A percentile compares a stretch with the other conserved stretches of the same genome.
Evolutionary conservation across 2,329 filamentous ascomycete species (phyloP).

Genomic region (Colletotrichum nymphaeae): DNA sequence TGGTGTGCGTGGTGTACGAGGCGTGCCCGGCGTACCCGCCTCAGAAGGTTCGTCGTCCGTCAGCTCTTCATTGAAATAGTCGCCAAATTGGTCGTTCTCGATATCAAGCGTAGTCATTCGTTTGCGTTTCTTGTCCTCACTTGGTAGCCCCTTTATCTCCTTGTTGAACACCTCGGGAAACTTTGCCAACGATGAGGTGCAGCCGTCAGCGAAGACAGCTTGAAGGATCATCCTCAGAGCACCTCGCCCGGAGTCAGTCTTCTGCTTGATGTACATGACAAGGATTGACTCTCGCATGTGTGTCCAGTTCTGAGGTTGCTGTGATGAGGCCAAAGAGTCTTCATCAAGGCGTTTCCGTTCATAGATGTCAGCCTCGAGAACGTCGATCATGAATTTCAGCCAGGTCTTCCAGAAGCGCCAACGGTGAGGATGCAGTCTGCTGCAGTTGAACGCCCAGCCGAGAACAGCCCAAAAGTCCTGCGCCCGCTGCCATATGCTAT

Average conservation of each 20-base stretch:
- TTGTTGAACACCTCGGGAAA: conserved; percentile 76
- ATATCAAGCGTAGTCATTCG: conserved; percentile 62
- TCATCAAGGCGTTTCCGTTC: conserved; percentile 64
- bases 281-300: conserved; percentile 65
- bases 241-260: conserved; percentile 54
- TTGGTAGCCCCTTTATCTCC: conserved; percentile 64
- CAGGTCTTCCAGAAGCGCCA: conserved; percentile 88
- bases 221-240: conserved; percentile 68
- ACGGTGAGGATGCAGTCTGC: conserved; percentile 74
- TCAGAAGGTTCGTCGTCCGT: conserved; percentile 56
- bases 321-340: conserved; percentile 39
- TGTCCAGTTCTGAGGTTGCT: conserved; percentile 34
- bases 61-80: conserved; percentile 65
- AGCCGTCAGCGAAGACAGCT: conserved; percentile 76
- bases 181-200: conserved; percentile 59
- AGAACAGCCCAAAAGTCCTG: conserved; percentile 90
- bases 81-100: conserved; percentile 69
- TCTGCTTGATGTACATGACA: conserved; percentile 65
- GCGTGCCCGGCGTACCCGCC: conserved; percentile 55
- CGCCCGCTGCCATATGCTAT: conserved; percentile 79
- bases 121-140: conserved; percentile 61
- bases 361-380: conserved; percentile 77
- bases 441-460: conserved; percentile 93
- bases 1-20: conserved; percentile 23
- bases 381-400: conserved; percentile 83